These are phyloP conservation scores for Phialophora expanda DNA, from an alignment of 2,329 filamentous ascomycete genomes.

Conservation along the genomic window DNA sequence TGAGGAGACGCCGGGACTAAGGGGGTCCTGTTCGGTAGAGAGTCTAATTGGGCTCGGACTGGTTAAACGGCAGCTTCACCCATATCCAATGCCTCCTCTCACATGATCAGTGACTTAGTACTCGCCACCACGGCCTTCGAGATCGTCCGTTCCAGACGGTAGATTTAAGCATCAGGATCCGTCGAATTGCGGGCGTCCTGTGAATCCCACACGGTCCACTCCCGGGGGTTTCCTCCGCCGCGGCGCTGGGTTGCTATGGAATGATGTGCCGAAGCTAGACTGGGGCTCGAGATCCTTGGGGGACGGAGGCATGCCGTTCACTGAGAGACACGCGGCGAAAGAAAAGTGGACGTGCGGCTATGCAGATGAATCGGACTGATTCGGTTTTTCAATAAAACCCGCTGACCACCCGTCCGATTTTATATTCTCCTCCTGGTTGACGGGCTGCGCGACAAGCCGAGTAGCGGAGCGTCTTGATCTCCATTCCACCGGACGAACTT, in stretches of 20 bases:
- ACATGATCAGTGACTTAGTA: background rate
- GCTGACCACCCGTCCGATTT: background rate
- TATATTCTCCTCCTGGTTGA: background rate
- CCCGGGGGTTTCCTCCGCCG: conserved; percentile 12
- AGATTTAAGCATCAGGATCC: conserved; percentile 1
- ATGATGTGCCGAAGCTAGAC: conserved; percentile 11
- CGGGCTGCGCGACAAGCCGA: background rate
- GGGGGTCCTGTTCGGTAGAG: background rate
- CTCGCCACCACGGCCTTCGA: background rate
- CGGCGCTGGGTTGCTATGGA: background rate
- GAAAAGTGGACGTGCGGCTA: background rate
- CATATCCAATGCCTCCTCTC: background rate
- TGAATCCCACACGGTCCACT: background rate
- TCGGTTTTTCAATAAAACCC: background rate
- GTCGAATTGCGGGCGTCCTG: background rate
- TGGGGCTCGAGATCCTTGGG: background rate
- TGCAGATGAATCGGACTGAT: background rate
- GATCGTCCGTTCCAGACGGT: conserved; percentile 1
- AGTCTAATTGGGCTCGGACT: background rate
- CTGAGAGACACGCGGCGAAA: conserved; percentile 2
- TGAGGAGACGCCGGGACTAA: background rate
- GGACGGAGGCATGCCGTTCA: background rate
- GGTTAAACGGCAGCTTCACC: background rate
- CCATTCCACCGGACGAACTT: background rate
- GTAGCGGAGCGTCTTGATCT: background rate